Percentiles rank a stretch among this genome's conserved stretches.
Conservation (phyloP, 2,329 filamentous ascomycete species). For the Byssoonygena ceratinophila region DNA sequence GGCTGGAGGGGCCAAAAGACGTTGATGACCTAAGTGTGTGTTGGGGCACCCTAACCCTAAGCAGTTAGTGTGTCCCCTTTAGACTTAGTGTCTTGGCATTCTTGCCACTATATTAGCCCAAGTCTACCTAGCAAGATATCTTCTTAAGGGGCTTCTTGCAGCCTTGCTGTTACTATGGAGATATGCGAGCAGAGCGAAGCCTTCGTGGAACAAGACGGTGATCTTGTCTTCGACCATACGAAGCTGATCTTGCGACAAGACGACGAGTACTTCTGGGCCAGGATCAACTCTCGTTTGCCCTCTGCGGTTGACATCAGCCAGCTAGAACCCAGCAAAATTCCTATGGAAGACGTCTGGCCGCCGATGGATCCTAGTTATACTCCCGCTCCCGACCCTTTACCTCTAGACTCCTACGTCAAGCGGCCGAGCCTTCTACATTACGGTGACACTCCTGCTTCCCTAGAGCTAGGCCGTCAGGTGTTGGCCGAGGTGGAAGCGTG, state of each 20-base stretch:
- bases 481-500: neutral
- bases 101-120: too few relatives aligned
- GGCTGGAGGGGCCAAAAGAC: too few relatives aligned
- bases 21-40: too few relatives aligned
- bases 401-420: constrained; percentile 6
- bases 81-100: too few relatives aligned
- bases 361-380: constrained; percentile 3
- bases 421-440: constrained; percentile 4
- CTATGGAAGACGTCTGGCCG: constrained; percentile 1
- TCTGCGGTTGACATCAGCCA: constrained; percentile 1
- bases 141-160: too few relatives aligned
- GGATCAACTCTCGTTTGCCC: neutral
- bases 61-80: too few relatives aligned
- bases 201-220: constrained; percentile 6
- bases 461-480: neutral
- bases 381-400: constrained; percentile 5
- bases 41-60: too few relatives aligned
- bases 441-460: neutral
- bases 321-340: neutral
- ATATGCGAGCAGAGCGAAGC: constrained; percentile 5
- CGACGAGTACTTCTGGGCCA: constrained; percentile 5
- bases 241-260: constrained; percentile 8
- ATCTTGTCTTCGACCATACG: constrained; percentile 10
- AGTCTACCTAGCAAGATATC: too few relatives aligned
- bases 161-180: constrained; percentile 2